Conservation (phyloP, 148 eudicot species). For the Bassia scoparia region DNA sequence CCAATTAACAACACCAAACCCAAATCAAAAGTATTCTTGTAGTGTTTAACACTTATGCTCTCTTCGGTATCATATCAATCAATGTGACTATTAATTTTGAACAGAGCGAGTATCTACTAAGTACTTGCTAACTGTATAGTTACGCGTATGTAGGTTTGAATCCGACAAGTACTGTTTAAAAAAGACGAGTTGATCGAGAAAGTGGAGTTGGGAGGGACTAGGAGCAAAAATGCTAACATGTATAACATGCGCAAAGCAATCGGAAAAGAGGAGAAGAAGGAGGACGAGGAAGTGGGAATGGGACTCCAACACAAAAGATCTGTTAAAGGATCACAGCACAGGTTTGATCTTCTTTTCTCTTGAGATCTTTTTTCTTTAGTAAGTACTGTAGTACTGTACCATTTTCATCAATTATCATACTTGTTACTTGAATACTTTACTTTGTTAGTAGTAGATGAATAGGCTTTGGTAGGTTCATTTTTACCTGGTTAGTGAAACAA, state of each 20-base stretch:
- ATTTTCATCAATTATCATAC: not conserved
- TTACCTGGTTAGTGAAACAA: constrained; percentile 23
- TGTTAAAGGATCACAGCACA: constrained; percentile 92
- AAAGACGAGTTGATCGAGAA: not conserved
- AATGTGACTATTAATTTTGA: not conserved
- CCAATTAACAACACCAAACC: not conserved
- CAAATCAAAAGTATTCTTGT: not conserved
- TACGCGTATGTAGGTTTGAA: constrained; percentile 14
- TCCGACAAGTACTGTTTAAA: not conserved
- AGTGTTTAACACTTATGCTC: constrained; percentile 12
- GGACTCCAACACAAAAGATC: constrained; percentile 80
- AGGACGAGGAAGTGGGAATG: constrained; percentile 48
- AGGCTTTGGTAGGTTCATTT: constrained; percentile 6
- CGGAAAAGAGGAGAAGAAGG: constrained; percentile 46
- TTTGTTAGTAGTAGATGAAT: not conserved
- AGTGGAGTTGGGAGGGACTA: constrained; percentile 10
- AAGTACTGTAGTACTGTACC: not conserved
- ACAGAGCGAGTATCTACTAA: no score
- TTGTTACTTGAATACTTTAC: constrained; percentile 1
- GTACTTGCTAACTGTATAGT: not conserved
- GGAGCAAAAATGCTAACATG: constrained; percentile 73
- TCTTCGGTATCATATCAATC: not conserved
- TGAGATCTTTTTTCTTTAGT: not conserved
- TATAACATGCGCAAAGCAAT: constrained; percentile 87
- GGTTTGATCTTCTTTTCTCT: constrained; percentile 40